A percentile compares a stretch with the other conserved stretches of the same genome.
Evolutionary conservation across 345 rosid species (phyloP).

Genomic region (Gossypium ekmanianum): DNA sequence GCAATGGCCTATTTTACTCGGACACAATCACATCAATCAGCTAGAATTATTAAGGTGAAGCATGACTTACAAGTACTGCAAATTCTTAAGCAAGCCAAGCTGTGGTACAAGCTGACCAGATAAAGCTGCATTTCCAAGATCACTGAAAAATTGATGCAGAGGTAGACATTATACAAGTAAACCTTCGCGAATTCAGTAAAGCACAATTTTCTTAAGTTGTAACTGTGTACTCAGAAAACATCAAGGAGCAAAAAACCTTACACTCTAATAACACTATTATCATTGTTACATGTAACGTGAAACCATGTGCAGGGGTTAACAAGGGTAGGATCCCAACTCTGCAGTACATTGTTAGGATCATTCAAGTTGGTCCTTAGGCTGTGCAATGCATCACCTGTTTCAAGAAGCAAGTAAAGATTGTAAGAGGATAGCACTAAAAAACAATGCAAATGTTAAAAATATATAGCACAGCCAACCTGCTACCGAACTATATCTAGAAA

Average conservation of each 20-base stretch:
- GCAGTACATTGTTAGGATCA: constrained; percentile 92
- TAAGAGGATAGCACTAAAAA: neutral
- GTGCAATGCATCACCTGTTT: constrained; percentile 94
- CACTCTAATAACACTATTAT: constrained; percentile 95
- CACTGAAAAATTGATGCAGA: constrained; percentile 39
- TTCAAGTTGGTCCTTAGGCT: constrained; percentile 59
- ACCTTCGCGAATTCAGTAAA: constrained; percentile 4
- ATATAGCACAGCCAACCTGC: neutral
- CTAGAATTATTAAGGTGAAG: neutral
- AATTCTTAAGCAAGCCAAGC: constrained; percentile 85
- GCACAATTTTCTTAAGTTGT: neutral
- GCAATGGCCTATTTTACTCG: neutral
- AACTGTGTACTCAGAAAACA: constrained; percentile 8
- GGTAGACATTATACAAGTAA: constrained; percentile 4
- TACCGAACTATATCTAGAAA: neutral
- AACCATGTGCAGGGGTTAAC: constrained; percentile 98
- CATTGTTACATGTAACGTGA: constrained; percentile 93
- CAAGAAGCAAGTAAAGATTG: constrained; percentile 17
- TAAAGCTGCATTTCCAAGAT: constrained; percentile 92
- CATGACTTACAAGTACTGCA: constrained; percentile 79
- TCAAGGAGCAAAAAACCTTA: constrained; percentile 28
- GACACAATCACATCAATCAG: neutral
- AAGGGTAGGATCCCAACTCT: constrained; percentile 98
- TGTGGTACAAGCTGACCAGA: constrained; percentile 94
- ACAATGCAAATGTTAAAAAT: neutral